Evolutionary conservation across 345 rosid genomes (phyloP).

Genomic region (Rhodamnia argentea): DNA sequence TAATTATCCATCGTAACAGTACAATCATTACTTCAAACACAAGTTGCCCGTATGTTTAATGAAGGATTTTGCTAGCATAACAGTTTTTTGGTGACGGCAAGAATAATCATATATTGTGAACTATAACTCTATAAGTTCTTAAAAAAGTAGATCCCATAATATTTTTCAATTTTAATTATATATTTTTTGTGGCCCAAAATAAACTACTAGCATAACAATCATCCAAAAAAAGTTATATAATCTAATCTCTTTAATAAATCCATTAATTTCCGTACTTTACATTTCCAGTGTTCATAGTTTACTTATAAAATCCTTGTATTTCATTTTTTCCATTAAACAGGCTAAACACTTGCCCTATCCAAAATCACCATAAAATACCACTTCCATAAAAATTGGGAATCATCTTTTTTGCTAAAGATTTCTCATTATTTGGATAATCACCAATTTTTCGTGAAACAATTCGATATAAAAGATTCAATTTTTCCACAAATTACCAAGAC

Average conservation of each 20-base stretch:
- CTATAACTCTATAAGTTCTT: no score
- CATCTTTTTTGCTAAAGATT: not conserved
- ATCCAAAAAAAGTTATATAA: no score
- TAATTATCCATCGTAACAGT: not conserved
- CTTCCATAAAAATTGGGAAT: not conserved
- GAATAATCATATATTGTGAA: no score
- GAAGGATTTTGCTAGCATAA: not conserved
- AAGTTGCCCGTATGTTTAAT: not conserved
- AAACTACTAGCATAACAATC: no score
- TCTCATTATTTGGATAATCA: not conserved
- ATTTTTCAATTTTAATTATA: no score
- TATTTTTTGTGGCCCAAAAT: no score
- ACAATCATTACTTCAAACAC: not conserved
- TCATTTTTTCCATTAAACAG: not conserved
- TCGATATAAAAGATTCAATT: not conserved
- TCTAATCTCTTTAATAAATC: not conserved
- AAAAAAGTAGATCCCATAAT: no score
- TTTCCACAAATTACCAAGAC: not conserved
- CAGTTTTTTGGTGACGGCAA: no score
- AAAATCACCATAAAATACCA: not conserved
- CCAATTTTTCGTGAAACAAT: not conserved
- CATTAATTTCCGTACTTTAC: not conserved
- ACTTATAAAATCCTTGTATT: not conserved
- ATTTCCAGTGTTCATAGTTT: not conserved
- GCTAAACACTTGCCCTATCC: not conserved